phyloP scores from a whole-genome alignment of 2,329 filamentous ascomycete genomes.

The Penicillium capsulatum region DNA sequence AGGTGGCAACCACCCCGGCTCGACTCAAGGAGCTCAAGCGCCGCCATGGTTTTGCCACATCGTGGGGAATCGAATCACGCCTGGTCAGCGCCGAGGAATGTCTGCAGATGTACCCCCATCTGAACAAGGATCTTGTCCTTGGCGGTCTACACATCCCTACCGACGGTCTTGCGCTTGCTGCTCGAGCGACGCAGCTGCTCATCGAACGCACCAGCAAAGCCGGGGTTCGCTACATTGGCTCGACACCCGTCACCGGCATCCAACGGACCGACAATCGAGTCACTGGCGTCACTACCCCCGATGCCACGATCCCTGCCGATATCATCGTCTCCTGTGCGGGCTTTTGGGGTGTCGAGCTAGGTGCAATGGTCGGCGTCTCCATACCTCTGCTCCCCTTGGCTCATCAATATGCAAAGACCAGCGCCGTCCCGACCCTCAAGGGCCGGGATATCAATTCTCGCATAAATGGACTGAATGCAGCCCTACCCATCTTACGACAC shows the following conservation, averaged over 20 bases:
- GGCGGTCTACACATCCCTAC: constrained; percentile 59
- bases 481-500: constrained; percentile 57
- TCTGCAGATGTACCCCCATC: constrained; percentile 50
- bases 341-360: constrained; percentile 64
- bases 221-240: constrained; percentile 56
- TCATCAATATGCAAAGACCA: constrained; percentile 63
- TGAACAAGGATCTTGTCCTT: constrained; percentile 53
- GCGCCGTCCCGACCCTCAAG: constrained; percentile 45
- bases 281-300: constrained; percentile 53
- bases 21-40: constrained; percentile 59
- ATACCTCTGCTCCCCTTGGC: constrained; percentile 59
- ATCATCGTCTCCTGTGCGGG: constrained; percentile 61
- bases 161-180: constrained; percentile 59
- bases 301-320: constrained; percentile 53
- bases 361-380: constrained; percentile 56
- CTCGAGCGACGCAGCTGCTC: constrained; percentile 58
- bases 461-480: constrained; percentile 51
- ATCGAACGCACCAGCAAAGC: constrained; percentile 55
- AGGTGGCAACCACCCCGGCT: constrained; percentile 58
- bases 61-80: constrained; percentile 57
- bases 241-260: constrained; percentile 57
- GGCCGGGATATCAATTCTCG: constrained; percentile 39
- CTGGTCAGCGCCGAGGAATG: constrained; percentile 53
- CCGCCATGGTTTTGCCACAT: constrained; percentile 57
- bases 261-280: constrained; percentile 48